Percentiles rank a stretch among this genome's conserved stretches.
Evolutionary conservation across 768 basidiomycete species (phyloP).

Genomic region (Pholiota molesta): DNA sequence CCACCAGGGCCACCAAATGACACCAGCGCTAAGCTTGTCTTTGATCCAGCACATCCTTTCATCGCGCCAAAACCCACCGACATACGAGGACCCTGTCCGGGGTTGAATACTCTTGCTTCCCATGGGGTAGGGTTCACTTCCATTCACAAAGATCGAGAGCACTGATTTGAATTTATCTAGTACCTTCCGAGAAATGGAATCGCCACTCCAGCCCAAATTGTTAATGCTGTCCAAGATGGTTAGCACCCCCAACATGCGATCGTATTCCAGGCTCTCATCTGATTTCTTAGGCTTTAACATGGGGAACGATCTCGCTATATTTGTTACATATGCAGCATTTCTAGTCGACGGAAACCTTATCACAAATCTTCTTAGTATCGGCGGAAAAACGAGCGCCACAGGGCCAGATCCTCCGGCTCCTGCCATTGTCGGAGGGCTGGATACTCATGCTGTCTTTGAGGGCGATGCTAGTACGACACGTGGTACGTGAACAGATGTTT

Average conservation of each 20-base stretch:
- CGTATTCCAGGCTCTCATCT: not conserved
- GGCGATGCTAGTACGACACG: slow-evolving; percentile 19
- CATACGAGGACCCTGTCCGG: slow-evolving; percentile 6
- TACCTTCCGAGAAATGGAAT: slow-evolving; percentile 19
- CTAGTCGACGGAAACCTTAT: slow-evolving; percentile 27
- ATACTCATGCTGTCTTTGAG: slow-evolving; percentile 28
- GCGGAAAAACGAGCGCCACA: slow-evolving; percentile 22
- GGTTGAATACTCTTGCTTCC: slow-evolving; percentile 7
- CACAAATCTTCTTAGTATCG: slow-evolving; percentile 25
- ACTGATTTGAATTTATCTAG: not conserved
- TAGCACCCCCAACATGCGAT: not conserved
- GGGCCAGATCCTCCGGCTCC: slow-evolving; percentile 25
- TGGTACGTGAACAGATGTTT: slow-evolving; percentile 4
- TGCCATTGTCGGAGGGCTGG: slow-evolving; percentile 24
- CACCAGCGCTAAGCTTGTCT: slow-evolving; percentile 5
- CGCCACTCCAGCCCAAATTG: slow-evolving; percentile 19
- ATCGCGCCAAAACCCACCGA: slow-evolving; percentile 2
- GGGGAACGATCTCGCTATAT: slow-evolving; percentile 22
- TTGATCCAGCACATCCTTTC: slow-evolving; percentile 8
- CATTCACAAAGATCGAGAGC: not conserved
- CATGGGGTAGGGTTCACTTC: not conserved
- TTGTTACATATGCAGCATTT: slow-evolving; percentile 17
- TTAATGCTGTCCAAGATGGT: slow-evolving; percentile 23
- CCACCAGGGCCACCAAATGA: slow-evolving; percentile 3
- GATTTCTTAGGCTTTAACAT: slow-evolving; percentile 20